Conservation (phyloP, 2,329 filamentous ascomycete species). For the Myriosclerotinia duriaeana region DNA sequence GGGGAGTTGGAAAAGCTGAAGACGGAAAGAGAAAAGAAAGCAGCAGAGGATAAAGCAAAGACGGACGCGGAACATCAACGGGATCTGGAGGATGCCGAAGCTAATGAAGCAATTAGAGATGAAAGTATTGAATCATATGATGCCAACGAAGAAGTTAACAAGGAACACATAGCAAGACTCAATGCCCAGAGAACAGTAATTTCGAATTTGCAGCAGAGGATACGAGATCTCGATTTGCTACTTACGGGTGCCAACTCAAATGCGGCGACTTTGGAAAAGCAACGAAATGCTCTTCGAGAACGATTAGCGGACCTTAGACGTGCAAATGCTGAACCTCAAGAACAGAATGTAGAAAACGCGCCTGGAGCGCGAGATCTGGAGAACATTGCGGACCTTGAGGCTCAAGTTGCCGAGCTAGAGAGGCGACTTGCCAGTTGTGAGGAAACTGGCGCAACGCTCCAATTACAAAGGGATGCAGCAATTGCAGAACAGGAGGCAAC, state of each 20-base stretch:
- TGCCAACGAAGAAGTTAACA: slow-evolving; percentile 11
- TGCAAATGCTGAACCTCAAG: background rate
- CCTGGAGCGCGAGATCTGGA: background rate
- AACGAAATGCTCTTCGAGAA: background rate
- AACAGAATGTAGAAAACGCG: accelerated
- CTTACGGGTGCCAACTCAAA: background rate
- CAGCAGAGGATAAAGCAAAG: background rate
- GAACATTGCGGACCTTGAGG: background rate
- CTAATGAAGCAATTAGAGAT: background rate
- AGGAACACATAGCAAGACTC: slow-evolving; percentile 9
- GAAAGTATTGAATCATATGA: background rate
- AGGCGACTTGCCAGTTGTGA: background rate
- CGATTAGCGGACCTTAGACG: background rate
- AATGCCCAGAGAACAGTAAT: background rate
- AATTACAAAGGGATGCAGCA: slow-evolving; percentile 10
- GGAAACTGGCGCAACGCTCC: slow-evolving; percentile 4
- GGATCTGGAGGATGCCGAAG: background rate
- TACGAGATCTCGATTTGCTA: background rate
- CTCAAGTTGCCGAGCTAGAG: background rate
- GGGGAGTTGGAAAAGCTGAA: background rate
- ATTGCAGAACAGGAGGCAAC: background rate
- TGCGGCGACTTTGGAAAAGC: background rate
- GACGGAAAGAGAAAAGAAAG: background rate
- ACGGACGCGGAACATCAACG: background rate
- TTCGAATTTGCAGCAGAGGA: background rate